Conservation (phyloP, 306 rosid genomes). For the Quercus aquifolioides region DNA sequence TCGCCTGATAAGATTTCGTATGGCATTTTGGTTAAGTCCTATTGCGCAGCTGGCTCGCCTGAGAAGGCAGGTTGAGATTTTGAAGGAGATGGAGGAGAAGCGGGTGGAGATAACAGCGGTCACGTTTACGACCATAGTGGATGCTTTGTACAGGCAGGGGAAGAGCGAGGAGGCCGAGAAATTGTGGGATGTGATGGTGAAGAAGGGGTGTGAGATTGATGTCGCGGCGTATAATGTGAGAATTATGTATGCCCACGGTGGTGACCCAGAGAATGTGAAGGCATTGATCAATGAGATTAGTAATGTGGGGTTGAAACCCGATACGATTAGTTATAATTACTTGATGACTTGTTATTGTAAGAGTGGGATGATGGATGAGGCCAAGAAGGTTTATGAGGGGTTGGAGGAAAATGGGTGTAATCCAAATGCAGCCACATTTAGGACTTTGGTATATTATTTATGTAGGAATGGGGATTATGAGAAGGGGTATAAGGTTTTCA, state of each 20-base stretch:
- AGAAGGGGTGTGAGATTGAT: slow-evolving; percentile 49
- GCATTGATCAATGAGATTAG: slow-evolving; percentile 55
- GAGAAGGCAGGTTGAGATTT: slow-evolving; percentile 37
- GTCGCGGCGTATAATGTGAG: slow-evolving; percentile 49
- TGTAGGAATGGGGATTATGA: slow-evolving; percentile 46
- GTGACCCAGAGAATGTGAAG: slow-evolving; percentile 45
- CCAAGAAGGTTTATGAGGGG: slow-evolving; percentile 45
- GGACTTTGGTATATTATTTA: slow-evolving; percentile 42
- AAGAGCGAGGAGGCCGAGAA: slow-evolving; percentile 50
- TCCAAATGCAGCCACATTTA: slow-evolving; percentile 57
- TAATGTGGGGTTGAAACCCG: slow-evolving; percentile 50
- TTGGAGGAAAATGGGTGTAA: slow-evolving; percentile 41
- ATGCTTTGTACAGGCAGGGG: slow-evolving; percentile 50
- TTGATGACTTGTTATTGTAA: slow-evolving; percentile 53
- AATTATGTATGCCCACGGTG: slow-evolving; percentile 42
- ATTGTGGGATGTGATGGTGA: slow-evolving; percentile 52
- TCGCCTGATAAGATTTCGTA: slow-evolving; percentile 51
- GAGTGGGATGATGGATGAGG: slow-evolving; percentile 56
- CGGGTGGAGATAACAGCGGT: slow-evolving; percentile 47
- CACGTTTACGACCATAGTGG: slow-evolving; percentile 46
- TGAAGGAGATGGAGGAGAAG: slow-evolving; percentile 41
- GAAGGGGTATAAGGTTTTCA: slow-evolving; percentile 46
- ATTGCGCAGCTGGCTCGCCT: slow-evolving; percentile 37
- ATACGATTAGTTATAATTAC: slow-evolving; percentile 50
- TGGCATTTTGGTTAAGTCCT: slow-evolving; percentile 53